Conservation (phyloP, 768 basidiomycete species). For the Pisolithus marmoratus region DNA sequence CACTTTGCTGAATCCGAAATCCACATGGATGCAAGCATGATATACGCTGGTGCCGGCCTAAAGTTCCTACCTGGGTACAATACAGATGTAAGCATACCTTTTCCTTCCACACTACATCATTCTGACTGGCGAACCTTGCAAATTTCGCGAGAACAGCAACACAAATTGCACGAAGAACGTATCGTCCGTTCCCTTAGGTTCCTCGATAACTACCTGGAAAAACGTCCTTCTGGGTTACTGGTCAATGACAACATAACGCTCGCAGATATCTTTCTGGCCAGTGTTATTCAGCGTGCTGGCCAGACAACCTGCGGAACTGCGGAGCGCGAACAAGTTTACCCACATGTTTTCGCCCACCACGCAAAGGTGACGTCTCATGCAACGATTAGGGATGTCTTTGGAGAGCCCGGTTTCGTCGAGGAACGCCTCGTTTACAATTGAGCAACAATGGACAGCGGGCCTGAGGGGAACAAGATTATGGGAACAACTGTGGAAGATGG, state of each 20-base stretch:
- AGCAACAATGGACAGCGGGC: too few relatives aligned
- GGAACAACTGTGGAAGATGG: too few relatives aligned
- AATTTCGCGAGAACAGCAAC: not conserved
- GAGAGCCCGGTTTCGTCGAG: not conserved
- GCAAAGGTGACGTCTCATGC: too few relatives aligned
- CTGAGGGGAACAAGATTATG: too few relatives aligned
- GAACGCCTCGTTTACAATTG: too few relatives aligned
- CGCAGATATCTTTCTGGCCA: not conserved
- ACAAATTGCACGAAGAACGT: not conserved
- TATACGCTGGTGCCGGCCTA: not conserved
- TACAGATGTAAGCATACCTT: not conserved
- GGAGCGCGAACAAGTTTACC: not conserved
- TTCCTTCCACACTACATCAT: too few relatives aligned
- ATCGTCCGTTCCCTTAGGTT: not conserved
- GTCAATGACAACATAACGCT: not conserved
- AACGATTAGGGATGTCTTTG: too few relatives aligned
- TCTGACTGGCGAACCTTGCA: not conserved
- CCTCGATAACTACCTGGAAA: not conserved
- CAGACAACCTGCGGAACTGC: not conserved
- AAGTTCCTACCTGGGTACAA: not conserved
- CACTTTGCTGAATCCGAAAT: slow-evolving; percentile 18
- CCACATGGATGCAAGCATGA: not conserved
- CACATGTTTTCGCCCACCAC: too few relatives aligned
- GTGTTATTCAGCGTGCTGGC: not conserved
- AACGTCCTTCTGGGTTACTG: not conserved